Conservation (phyloP, 371 early-diverging fungal genomes). For the Rhizopus stolonifer region DNA sequence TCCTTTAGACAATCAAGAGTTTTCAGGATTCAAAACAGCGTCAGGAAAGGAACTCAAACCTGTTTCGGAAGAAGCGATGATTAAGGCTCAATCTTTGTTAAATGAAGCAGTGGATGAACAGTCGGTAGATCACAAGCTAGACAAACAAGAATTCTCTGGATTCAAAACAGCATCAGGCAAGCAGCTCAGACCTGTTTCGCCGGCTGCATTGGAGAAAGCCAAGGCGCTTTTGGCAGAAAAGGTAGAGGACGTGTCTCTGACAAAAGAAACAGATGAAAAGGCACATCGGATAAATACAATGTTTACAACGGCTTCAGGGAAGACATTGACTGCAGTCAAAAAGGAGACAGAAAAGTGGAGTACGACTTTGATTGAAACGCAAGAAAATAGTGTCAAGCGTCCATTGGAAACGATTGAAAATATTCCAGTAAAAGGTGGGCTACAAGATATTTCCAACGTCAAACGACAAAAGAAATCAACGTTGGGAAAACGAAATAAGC, state of each 20-base stretch:
- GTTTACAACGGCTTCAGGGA: slow-evolving; percentile 11
- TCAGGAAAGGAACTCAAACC: slow-evolving; percentile 8
- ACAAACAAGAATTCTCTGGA: background rate
- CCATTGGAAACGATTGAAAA: background rate
- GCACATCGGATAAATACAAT: background rate
- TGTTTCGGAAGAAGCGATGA: background rate
- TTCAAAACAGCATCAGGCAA: slow-evolving; percentile 14
- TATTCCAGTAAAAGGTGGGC: background rate
- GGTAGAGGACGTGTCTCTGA: background rate
- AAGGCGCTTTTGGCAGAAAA: background rate
- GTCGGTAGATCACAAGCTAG: background rate
- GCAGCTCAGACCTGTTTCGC: background rate
- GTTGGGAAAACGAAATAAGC: slow-evolving; percentile 10
- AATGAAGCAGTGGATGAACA: background rate
- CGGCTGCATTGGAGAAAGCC: background rate
- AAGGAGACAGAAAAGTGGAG: slow-evolving; percentile 2
- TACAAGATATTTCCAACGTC: background rate
- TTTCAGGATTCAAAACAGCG: slow-evolving; percentile 1
- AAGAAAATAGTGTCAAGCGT: background rate
- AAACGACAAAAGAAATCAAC: background rate
- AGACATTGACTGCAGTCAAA: background rate
- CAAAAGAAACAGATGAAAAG: background rate
- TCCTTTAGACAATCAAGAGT: background rate
- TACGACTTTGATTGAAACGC: background rate
- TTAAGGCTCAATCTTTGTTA: background rate